Evolutionary conservation across 208 protist genomes (phyloP).

Genomic region (Angomonas ambiguus): DNA sequence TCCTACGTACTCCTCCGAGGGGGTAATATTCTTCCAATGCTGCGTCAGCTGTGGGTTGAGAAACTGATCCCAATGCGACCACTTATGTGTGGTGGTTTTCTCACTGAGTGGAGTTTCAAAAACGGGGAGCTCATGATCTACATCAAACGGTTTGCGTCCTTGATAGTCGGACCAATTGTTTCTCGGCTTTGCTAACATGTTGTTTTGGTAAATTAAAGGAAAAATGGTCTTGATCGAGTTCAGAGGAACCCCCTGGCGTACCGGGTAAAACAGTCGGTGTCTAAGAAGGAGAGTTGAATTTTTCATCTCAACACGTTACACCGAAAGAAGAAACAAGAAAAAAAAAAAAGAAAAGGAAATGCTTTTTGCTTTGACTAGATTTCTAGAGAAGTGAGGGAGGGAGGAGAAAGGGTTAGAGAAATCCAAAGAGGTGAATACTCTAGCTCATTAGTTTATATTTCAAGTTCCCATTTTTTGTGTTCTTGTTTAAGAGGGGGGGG

Average conservation of each 20-base stretch:
- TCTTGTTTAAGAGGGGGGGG: too few species aligned
- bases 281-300: slow-evolving; percentile 14
- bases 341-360: slow-evolving; percentile 12
- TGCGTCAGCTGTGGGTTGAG: slow-evolving; percentile 81
- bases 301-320: not conserved
- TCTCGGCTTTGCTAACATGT: slow-evolving; percentile 73
- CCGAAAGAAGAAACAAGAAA: slow-evolving; percentile 2
- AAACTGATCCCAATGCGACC: slow-evolving; percentile 85
- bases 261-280: slow-evolving; percentile 69
- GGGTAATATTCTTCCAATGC: slow-evolving; percentile 57
- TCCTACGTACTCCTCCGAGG: slow-evolving; percentile 82
- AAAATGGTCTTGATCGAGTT: slow-evolving; percentile 77
- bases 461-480: too few species aligned
- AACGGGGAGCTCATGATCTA: slow-evolving; percentile 79
- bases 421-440: too few species aligned
- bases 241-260: slow-evolving; percentile 63
- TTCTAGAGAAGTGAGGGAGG: too few species aligned
- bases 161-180: slow-evolving; percentile 82
- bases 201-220: slow-evolving; percentile 86
- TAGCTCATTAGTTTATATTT: too few species aligned
- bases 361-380: too few species aligned
- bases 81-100: slow-evolving; percentile 73
- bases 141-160: slow-evolving; percentile 74
- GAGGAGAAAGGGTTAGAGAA: too few species aligned
- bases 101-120: slow-evolving; percentile 74